Evolutionary conservation across 306 rosid species (phyloP).

Genomic region (Oxytropis ochrocephala): DNA sequence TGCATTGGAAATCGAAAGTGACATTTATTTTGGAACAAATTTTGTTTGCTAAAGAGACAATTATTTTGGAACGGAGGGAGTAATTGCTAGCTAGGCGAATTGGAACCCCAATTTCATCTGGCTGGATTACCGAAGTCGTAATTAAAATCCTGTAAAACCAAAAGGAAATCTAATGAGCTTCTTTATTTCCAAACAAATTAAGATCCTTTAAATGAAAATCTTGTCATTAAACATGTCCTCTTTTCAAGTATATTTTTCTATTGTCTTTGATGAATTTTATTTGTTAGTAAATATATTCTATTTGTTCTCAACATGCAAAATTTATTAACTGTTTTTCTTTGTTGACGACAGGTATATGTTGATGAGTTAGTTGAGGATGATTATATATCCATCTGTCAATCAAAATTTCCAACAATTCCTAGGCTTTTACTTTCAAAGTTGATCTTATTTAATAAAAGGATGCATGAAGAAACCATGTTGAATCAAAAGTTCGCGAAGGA

Average conservation of each 20-base stretch:
- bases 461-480: slow-evolving; percentile 72
- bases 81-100: not conserved
- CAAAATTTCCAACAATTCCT: slow-evolving; percentile 58
- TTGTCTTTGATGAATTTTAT: not conserved
- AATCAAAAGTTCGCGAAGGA: slow-evolving; percentile 71
- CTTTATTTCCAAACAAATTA: not conserved
- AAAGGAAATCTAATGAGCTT: not conserved
- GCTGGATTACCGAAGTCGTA: not conserved
- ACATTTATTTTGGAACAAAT: too few relatives aligned
- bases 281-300: not conserved
- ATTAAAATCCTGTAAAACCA: not conserved
- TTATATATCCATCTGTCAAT: slow-evolving; percentile 68
- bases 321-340: not conserved
- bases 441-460: slow-evolving; percentile 61
- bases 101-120: not conserved
- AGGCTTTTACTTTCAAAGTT: slow-evolving; percentile 49
- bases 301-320: not conserved
- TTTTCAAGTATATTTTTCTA: not conserved
- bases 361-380: slow-evolving; percentile 83
- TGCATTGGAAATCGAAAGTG: too few relatives aligned
- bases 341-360: slow-evolving; percentile 71
- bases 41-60: too few relatives aligned
- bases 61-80: too few relatives aligned
- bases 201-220: not conserved
- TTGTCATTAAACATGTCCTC: not conserved